phyloP scores from a whole-genome alignment of 495 filamentous ascomycete species.

The Penicillium verhagenii region DNA sequence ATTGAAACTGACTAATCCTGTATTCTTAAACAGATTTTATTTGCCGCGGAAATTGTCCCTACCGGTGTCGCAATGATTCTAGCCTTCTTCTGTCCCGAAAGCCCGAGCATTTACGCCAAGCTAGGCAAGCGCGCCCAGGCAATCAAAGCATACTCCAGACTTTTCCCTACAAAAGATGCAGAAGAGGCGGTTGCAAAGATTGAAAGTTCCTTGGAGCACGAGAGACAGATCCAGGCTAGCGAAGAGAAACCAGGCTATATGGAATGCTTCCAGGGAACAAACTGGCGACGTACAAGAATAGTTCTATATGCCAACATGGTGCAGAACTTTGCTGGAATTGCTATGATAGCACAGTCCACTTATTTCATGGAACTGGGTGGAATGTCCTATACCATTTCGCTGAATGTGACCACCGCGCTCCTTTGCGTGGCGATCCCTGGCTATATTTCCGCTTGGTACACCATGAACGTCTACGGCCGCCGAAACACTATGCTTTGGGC shows the following conservation, averaged over 20 bases:
- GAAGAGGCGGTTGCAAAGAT: neutral
- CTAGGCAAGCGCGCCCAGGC: neutral
- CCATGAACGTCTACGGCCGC: conserved; percentile 19
- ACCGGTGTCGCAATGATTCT: neutral
- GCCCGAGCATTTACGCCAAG: neutral
- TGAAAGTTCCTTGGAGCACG: neutral
- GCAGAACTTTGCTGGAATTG: conserved; percentile 22
- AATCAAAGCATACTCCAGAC: neutral
- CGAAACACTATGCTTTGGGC: neutral
- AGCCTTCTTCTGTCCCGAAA: neutral
- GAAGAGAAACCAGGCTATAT: neutral
- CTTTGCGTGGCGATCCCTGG: conserved; percentile 21
- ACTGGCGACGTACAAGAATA: conserved; percentile 33
- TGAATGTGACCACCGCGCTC: conserved; percentile 25
- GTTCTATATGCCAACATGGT: conserved; percentile 21
- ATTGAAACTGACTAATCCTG: neutral
- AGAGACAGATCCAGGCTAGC: neutral
- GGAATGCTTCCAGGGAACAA: conserved; percentile 26
- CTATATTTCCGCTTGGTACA: conserved; percentile 15
- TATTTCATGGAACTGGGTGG: conserved; percentile 28
- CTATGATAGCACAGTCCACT: conserved; percentile 22
- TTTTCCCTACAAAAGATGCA: neutral
- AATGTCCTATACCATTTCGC: conserved; percentile 12
- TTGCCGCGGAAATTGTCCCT: neutral
- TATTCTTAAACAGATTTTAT: neutral